A percentile compares a stretch with the other conserved stretches of the same genome.
Evolutionary conservation across 2,329 filamentous ascomycete species (phyloP).

Genomic region (Pseudogymnoascus sp.): DNA sequence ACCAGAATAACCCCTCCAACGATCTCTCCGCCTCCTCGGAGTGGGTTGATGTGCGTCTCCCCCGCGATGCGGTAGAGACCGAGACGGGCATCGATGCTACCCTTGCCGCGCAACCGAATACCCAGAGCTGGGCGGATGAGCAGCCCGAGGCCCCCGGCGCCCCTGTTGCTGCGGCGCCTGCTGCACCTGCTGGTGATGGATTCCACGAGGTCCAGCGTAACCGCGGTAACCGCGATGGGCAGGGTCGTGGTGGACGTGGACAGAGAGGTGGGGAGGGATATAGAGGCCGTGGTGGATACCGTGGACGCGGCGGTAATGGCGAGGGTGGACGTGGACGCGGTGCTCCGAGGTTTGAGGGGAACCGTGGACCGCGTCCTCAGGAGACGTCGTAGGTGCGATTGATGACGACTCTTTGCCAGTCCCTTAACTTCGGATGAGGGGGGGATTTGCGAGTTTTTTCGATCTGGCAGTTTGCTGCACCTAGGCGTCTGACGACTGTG

Average conservation of each 20-base stretch:
- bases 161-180: conserved; percentile 25
- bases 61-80: conserved; percentile 64
- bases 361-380: conserved; percentile 20
- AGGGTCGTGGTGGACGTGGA: conserved; percentile 45
- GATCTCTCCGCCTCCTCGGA: conserved; percentile 26
- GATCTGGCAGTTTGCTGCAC: background rate
- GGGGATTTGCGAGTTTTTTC: background rate
- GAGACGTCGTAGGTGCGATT: conserved; percentile 19
- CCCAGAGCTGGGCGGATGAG: conserved; percentile 76
- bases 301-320: conserved; percentile 41
- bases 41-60: conserved; percentile 57
- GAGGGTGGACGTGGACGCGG: conserved; percentile 40
- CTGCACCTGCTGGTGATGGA: conserved; percentile 47
- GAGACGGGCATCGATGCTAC: conserved; percentile 56
- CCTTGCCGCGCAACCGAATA: conserved; percentile 41
- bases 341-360: conserved; percentile 27
- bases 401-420: background rate
- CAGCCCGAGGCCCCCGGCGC: conserved; percentile 48
- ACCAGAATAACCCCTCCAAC: conserved; percentile 20
- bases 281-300: conserved; percentile 39
- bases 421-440: background rate
- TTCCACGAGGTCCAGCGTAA: conserved; percentile 63
- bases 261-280: conserved; percentile 40
- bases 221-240: conserved; percentile 47
- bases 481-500: background rate